Evolutionary conservation across 2,329 filamentous ascomycete species (phyloP).

Genomic region (Rhynchosporium agropyri): DNA sequence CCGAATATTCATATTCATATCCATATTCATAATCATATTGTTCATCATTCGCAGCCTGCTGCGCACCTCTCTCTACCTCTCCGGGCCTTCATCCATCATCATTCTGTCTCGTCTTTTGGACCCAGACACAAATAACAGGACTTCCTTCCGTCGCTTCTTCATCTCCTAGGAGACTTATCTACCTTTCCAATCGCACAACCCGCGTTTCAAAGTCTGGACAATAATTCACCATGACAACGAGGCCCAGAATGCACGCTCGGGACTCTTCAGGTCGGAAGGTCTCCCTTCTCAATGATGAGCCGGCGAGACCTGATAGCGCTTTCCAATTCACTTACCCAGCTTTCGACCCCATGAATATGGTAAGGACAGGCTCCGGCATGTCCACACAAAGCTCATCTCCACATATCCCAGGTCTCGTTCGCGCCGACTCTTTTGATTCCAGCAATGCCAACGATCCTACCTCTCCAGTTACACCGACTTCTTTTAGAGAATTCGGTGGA

Average conservation of each 20-base stretch:
- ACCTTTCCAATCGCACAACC: background rate
- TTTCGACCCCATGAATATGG: slow-evolving; percentile 27
- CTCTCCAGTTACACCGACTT: slow-evolving; percentile 57
- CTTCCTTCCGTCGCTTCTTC: background rate
- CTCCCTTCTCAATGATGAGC: slow-evolving; percentile 62
- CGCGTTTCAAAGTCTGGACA: slow-evolving; percentile 4
- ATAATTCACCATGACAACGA: slow-evolving; percentile 23
- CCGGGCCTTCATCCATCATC: background rate
- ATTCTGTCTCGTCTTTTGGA: background rate
- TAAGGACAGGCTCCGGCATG: slow-evolving; percentile 36
- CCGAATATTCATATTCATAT: too few species aligned
- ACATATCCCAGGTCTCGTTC: slow-evolving; percentile 54
- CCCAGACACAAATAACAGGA: background rate
- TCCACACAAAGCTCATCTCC: slow-evolving; percentile 47
- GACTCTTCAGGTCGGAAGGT: slow-evolving; percentile 60
- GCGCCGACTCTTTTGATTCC: slow-evolving; percentile 65
- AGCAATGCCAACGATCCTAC: slow-evolving; percentile 57
- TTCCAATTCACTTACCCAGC: slow-evolving; percentile 25
- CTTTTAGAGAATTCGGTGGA: slow-evolving; percentile 48
- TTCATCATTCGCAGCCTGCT: background rate
- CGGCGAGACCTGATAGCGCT: slow-evolving; percentile 34
- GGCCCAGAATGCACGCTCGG: slow-evolving; percentile 54
- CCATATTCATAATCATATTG: background rate
- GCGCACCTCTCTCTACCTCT: background rate
- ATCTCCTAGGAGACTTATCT: background rate